phyloP scores from a whole-genome alignment of 139 green algal species.

The Chlorella ohadii region DNA sequence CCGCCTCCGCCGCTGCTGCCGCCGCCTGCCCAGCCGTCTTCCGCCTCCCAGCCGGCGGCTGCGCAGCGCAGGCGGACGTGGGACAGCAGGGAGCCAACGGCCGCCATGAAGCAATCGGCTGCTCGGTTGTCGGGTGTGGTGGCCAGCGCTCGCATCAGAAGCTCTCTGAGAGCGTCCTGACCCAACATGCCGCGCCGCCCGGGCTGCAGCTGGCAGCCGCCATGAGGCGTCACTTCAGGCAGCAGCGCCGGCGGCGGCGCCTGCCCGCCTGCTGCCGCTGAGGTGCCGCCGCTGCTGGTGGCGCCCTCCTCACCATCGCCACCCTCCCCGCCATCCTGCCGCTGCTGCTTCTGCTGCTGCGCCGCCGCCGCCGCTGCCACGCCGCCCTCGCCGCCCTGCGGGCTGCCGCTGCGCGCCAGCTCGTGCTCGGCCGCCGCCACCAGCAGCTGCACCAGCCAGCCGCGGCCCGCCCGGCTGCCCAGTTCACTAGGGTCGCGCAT shows the following conservation, averaged over 20 bases:
- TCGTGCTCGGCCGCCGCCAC: constrained; percentile 25
- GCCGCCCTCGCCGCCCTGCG: not conserved
- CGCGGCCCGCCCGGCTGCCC: constrained; percentile 18
- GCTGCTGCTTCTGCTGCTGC: not conserved
- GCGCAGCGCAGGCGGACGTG: constrained; percentile 27
- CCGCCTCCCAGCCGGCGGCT: not conserved
- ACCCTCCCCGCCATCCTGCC: not conserved
- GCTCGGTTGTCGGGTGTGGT: constrained; percentile 24
- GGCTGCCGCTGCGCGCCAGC: not conserved
- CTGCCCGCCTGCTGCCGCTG: not conserved
- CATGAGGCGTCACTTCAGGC: constrained; percentile 9
- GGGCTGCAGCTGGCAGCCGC: constrained; percentile 29
- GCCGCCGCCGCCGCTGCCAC: not conserved
- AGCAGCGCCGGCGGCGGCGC: constrained; percentile 7
- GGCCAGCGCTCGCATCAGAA: constrained; percentile 36
- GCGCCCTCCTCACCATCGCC: too few species aligned
- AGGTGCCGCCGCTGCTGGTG: not conserved
- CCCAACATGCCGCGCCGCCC: constrained; percentile 19
- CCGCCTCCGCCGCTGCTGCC: constrained; percentile 1
- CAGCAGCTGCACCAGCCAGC: constrained; percentile 40
- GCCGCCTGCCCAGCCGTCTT: not conserved
- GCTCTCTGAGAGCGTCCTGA: constrained; percentile 20
- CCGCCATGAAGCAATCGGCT: constrained; percentile 34
- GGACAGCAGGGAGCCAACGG: constrained; percentile 23
- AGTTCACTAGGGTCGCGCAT: constrained; percentile 25